A percentile compares a stretch with the other conserved stretches of the same genome.
These are phyloP conservation scores for Aspergillus melleus DNA, from an alignment of 2,329 filamentous ascomycete species.

Conservation along the genomic window DNA sequence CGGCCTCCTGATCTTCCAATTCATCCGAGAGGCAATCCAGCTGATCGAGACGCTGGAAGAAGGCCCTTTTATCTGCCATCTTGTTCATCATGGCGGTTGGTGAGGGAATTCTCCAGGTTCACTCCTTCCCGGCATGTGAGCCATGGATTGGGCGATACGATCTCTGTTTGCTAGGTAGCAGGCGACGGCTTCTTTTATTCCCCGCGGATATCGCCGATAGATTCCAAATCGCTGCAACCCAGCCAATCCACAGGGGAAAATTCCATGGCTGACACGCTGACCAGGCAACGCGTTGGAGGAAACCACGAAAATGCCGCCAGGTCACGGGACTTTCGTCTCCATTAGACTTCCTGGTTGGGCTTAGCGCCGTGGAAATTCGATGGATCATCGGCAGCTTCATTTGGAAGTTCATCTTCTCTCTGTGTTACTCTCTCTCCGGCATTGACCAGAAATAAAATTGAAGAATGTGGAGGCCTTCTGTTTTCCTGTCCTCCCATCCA, in stretches of 20 bases:
- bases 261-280: neutral
- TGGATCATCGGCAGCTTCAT: neutral
- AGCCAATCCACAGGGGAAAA: neutral
- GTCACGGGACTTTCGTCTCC: constrained; percentile 30
- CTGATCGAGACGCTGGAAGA: constrained; percentile 38
- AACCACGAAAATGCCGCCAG: constrained; percentile 34
- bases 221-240: neutral
- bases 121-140: constrained; percentile 9
- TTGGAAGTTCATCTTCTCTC: neutral
- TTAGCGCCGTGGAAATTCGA: neutral
- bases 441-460: neutral
- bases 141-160: constrained; percentile 15
- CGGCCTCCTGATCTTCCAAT: constrained; percentile 24
- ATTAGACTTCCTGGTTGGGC: constrained; percentile 21
- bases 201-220: neutral
- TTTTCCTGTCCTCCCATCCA: constrained; percentile 17
- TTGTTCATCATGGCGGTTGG: constrained; percentile 4
- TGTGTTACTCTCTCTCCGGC: neutral
- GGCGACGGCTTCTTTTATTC: neutral
- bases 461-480: constrained; percentile 33
- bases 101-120: constrained; percentile 14
- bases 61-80: constrained; percentile 24
- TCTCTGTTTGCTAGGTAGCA: constrained; percentile 11
- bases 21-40: constrained; percentile 31
- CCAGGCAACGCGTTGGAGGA: constrained; percentile 18